Evolutionary conservation across 2,329 filamentous ascomycete species (phyloP).

Genomic region (Neonectria faginata): DNA sequence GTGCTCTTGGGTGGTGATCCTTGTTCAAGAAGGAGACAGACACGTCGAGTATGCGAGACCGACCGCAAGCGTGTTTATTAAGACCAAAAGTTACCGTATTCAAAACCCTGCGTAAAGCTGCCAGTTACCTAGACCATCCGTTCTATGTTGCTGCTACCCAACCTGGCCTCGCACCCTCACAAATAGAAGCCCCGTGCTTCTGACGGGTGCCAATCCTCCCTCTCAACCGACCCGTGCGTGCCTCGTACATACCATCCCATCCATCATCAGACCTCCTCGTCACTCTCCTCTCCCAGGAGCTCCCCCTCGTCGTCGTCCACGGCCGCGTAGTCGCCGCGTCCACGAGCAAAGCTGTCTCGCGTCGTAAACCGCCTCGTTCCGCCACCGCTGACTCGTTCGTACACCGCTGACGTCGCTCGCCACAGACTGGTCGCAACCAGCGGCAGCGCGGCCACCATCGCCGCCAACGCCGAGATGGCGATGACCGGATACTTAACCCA

Average conservation of each 20-base stretch:
- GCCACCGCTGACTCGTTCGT: slow-evolving; percentile 63
- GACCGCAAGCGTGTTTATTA: neutral
- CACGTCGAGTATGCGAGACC: neutral
- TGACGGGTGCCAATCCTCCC: slow-evolving; percentile 7
- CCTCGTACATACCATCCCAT: slow-evolving; percentile 30
- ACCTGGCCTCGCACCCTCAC: slow-evolving; percentile 1
- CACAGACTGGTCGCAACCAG: slow-evolving; percentile 79
- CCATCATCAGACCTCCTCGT: slow-evolving; percentile 76
- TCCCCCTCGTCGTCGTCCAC: slow-evolving; percentile 96
- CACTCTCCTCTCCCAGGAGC: slow-evolving; percentile 90
- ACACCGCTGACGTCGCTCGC: slow-evolving; percentile 68
- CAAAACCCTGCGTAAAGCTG: slow-evolving; percentile 15
- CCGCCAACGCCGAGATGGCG: slow-evolving; percentile 72
- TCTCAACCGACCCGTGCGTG: slow-evolving; percentile 29
- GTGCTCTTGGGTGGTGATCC: neutral
- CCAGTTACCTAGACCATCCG: slow-evolving; percentile 15
- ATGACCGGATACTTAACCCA: slow-evolving; percentile 88
- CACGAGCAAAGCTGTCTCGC: slow-evolving; percentile 87
- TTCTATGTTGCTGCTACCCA: slow-evolving; percentile 23
- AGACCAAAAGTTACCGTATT: slow-evolving; percentile 2
- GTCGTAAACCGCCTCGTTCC: slow-evolving; percentile 83
- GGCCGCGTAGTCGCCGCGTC: slow-evolving; percentile 86
- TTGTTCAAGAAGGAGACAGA: neutral
- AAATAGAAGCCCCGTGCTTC: neutral
- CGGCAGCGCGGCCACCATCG: slow-evolving; percentile 72